Conservation (phyloP, 1,284 basidiomycete species). For the Ustilago bromivora region DNA sequence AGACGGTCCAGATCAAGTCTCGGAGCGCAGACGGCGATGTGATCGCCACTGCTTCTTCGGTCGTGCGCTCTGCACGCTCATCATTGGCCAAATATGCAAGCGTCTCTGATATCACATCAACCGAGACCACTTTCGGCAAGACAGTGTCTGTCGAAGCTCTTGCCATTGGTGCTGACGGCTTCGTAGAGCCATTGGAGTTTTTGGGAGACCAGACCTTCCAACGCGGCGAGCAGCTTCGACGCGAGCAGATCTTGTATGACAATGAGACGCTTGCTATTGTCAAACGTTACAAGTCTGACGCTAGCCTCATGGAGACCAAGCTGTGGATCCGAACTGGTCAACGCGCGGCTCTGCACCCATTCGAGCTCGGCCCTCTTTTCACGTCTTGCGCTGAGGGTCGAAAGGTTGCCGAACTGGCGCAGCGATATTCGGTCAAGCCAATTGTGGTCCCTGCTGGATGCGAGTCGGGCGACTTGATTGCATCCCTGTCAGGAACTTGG, state of each 20-base stretch:
- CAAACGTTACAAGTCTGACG: constrained; percentile 32
- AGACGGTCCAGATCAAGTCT: constrained; percentile 14
- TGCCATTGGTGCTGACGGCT: constrained; percentile 47
- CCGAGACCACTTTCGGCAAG: constrained; percentile 7
- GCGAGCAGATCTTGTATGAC: constrained; percentile 51
- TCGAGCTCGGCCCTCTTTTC: constrained; percentile 39
- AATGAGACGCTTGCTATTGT: constrained; percentile 52
- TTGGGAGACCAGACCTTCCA: constrained; percentile 46
- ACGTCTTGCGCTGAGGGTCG: constrained; percentile 48
- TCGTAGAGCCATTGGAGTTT: constrained; percentile 29
- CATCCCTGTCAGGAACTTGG: constrained; percentile 38
- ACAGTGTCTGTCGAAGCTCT: constrained; percentile 45
- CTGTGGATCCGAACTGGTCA: constrained; percentile 43
- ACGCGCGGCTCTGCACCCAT: constrained; percentile 39
- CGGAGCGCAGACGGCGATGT: constrained; percentile 12
- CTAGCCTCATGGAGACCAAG: constrained; percentile 30
- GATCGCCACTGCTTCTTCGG: constrained; percentile 9
- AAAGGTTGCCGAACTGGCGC: constrained; percentile 56
- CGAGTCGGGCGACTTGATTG: constrained; percentile 48
- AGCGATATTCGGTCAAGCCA: constrained; percentile 41
- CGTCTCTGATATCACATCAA: neutral
- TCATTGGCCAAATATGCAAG: constrained; percentile 12
- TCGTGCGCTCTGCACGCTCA: constrained; percentile 16
- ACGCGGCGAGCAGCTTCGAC: constrained; percentile 41
- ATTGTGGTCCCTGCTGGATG: constrained; percentile 45